Conservation (phyloP, 1,139 yeast species). For the Hansenula lynferdii region DNA sequence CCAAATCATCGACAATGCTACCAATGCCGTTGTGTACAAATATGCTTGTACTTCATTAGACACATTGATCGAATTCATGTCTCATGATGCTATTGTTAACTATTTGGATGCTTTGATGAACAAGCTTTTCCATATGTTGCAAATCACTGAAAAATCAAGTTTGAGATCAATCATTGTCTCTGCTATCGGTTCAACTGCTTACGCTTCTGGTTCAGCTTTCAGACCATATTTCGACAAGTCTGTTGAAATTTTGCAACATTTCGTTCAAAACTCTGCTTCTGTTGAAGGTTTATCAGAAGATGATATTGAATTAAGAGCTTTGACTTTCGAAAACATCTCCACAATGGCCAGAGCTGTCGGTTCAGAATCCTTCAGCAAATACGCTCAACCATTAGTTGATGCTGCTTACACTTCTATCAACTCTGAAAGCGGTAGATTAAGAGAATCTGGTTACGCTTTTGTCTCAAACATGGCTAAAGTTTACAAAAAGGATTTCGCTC, state of each 20-base stretch:
- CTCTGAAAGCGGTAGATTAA: constrained; percentile 76
- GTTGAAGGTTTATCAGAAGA: constrained; percentile 72
- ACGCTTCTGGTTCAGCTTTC: constrained; percentile 86
- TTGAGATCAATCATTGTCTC: constrained; percentile 88
- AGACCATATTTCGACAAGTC: constrained; percentile 82
- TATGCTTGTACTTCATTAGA: constrained; percentile 91
- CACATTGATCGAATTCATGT: constrained; percentile 87
- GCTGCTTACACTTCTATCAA: constrained; percentile 80
- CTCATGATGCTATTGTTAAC: constrained; percentile 75
- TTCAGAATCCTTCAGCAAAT: constrained; percentile 77
- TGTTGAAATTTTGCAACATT: constrained; percentile 76
- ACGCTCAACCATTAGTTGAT: constrained; percentile 84
- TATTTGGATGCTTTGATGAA: constrained; percentile 89
- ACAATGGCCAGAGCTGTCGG: constrained; percentile 98
- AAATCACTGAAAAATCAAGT: constrained; percentile 52
- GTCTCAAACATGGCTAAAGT: constrained; percentile 93
- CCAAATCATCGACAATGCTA: constrained; percentile 79
- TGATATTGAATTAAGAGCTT: constrained; percentile 82
- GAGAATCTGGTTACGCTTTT: constrained; percentile 95
- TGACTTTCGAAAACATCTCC: constrained; percentile 89
- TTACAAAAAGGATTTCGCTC: constrained; percentile 84
- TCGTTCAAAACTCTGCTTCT: constrained; percentile 58
- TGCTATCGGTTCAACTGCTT: constrained; percentile 96
- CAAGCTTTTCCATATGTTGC: constrained; percentile 79
- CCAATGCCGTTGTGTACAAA: constrained; percentile 80